These are phyloP conservation scores for Alnus glutinosa DNA, from an alignment of 306 rosid genomes.

Conservation along the genomic window DNA sequence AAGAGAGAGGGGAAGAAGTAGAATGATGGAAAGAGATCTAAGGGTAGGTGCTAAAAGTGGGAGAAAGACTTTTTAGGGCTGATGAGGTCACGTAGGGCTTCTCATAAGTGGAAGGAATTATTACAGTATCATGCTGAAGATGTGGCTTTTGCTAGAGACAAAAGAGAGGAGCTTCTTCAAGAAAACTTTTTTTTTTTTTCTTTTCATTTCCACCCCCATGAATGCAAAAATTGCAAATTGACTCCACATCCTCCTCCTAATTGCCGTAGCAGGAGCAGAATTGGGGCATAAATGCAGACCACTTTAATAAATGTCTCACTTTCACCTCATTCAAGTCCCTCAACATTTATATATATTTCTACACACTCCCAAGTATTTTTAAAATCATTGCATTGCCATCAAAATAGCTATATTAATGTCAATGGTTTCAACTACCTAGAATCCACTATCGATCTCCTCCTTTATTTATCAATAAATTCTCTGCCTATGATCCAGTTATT, in stretches of 20 bases:
- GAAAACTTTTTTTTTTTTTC: background rate
- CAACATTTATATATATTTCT: background rate
- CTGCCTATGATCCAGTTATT: background rate
- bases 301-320: no score
- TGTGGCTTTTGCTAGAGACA: constrained; percentile 7
- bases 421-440: background rate
- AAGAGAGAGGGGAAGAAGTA: constrained; percentile 38
- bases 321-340: no score
- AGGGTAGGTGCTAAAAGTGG: constrained; percentile 25
- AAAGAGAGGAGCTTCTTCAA: background rate
- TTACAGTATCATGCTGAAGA: constrained; percentile 50
- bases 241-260: background rate
- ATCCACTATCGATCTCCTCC: background rate
- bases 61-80: constrained; percentile 32
- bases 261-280: background rate
- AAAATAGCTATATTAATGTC: background rate
- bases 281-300: no score
- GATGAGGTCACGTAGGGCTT: constrained; percentile 45
- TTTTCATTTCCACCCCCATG: background rate
- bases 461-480: no score
- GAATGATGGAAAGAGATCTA: constrained; percentile 33
- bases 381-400: background rate
- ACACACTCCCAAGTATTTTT: background rate
- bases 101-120: constrained; percentile 50
- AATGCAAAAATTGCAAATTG: background rate